Conservation (phyloP, 306 rosid genomes). For the Hippophae gyantsensis region DNA sequence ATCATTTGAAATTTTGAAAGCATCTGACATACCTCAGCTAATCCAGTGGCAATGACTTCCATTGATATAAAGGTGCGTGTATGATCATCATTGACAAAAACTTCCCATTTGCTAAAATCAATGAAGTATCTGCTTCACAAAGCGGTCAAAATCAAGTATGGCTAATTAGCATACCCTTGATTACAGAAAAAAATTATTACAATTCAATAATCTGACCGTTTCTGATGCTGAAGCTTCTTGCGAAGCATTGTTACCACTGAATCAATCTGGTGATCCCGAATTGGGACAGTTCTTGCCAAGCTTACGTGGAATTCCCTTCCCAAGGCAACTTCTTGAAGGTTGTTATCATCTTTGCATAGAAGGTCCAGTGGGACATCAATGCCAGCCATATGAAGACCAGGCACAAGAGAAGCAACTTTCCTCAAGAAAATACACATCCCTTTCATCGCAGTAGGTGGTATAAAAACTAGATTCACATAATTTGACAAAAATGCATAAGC, state of each 20-base stretch:
- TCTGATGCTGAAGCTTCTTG: conserved; percentile 69
- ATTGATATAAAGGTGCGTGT: conserved; percentile 71
- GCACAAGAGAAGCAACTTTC: conserved; percentile 45
- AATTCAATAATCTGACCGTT: conserved; percentile 33
- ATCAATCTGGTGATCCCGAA: conserved; percentile 78
- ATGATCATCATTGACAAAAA: conserved; percentile 64
- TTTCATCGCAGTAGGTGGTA: conserved; percentile 54
- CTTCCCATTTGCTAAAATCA: conserved; percentile 75
- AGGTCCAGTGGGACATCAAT: conserved; percentile 48
- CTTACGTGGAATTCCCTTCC: conserved; percentile 81
- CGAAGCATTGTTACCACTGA: conserved; percentile 68
- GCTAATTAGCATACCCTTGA: neutral
- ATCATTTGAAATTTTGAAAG: neutral
- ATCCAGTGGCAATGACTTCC: conserved; percentile 58
- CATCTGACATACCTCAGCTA: conserved; percentile 47
- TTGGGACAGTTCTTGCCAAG: conserved; percentile 79
- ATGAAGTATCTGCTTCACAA: conserved; percentile 52
- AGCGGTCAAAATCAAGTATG: conserved; percentile 4
- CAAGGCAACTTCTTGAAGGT: conserved; percentile 53
- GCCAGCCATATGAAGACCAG: conserved; percentile 55
- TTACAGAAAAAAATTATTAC: neutral
- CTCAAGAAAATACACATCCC: conserved; percentile 51
- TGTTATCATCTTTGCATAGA: conserved; percentile 51
- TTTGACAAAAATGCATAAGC: neutral
- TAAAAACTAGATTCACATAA: conserved; percentile 36